These are phyloP conservation scores for Melaleuca quinquenervia DNA, from an alignment of 345 rosid species.

Conservation along the genomic window DNA sequence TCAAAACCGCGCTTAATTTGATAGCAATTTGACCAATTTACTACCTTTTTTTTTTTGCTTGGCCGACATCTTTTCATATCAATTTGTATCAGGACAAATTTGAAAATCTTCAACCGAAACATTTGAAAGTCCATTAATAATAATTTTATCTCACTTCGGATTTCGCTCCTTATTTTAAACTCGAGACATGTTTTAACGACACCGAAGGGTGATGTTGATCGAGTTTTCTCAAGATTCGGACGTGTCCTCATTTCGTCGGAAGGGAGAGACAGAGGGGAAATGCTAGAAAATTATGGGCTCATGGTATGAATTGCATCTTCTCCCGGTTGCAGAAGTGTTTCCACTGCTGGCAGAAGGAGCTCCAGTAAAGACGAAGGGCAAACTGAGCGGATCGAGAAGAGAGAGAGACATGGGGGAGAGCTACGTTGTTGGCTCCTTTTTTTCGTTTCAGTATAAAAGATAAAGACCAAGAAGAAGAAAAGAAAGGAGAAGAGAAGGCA, in stretches of 20 bases:
- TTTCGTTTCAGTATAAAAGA: neutral
- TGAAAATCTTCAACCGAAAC: too few relatives aligned
- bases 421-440: neutral
- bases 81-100: too few relatives aligned
- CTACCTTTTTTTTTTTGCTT: too few relatives aligned
- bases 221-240: neutral
- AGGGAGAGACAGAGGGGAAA: neutral
- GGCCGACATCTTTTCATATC: too few relatives aligned
- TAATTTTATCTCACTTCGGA: too few relatives aligned
- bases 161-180: too few relatives aligned
- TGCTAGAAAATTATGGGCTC: neutral
- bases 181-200: neutral
- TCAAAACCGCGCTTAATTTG: too few relatives aligned
- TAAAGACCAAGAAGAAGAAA: neutral
- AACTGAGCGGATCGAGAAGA: neutral
- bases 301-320: neutral
- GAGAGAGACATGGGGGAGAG: neutral
- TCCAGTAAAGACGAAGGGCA: neutral
- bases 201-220: neutral
- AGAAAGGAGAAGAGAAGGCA: neutral
- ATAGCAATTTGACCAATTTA: too few relatives aligned
- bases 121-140: too few relatives aligned
- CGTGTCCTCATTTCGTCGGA: neutral
- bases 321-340: neutral
- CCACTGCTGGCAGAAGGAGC: neutral